Evolutionary conservation across 1,139 yeast genomes (phyloP), one percentile per base, ranked within the genome.

Genomic region (Eremothecium sinecaudum): DNA sequence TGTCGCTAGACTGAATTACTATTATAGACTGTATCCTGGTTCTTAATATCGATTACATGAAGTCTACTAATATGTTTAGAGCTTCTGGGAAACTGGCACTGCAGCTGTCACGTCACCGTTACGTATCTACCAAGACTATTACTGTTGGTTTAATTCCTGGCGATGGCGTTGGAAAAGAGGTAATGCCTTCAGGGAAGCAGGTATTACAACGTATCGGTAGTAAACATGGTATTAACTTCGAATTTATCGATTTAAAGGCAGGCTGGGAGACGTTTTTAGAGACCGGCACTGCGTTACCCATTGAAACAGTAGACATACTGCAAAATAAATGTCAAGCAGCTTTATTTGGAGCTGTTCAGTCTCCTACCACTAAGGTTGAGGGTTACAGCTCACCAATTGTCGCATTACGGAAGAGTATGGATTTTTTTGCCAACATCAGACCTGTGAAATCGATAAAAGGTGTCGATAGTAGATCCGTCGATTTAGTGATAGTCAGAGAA

Each of bases 371-470:
- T 47, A 87, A 87, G 66, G 97, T 90, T 35, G 93, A 73, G 37
- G 98, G 98, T 33, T 90, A 90, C 66, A 84, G 96, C 15, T 87
- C 97, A 20, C 98, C 98, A 47, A 90, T 90, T 61, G 98, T 90
- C 34, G 98, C 97, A 11, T 72, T 90, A 58, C 79, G 98, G 67
- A 90, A 87, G 73, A 83, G 81, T 63, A 58, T 90, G 65, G 96
- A 95, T 6, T 70, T 90, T 39, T 90, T 82, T 58, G 98, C 98
- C 54, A 90, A 90, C 52, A 95, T 90, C 33, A 81, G 98, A 62
- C 98, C 98, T 5, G 97, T 90, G 46, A 87, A 87, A 66, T 79
- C 93, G 31, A 96, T 87, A 26, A 78, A 72, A 34, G 90, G 90
- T 34, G 70, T 75, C 37, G 77, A 77, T 38, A 67, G 63, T 40